phyloP scores from a whole-genome alignment of 2,329 filamentous ascomycete species.

The Parastagonospora nodorum region DNA sequence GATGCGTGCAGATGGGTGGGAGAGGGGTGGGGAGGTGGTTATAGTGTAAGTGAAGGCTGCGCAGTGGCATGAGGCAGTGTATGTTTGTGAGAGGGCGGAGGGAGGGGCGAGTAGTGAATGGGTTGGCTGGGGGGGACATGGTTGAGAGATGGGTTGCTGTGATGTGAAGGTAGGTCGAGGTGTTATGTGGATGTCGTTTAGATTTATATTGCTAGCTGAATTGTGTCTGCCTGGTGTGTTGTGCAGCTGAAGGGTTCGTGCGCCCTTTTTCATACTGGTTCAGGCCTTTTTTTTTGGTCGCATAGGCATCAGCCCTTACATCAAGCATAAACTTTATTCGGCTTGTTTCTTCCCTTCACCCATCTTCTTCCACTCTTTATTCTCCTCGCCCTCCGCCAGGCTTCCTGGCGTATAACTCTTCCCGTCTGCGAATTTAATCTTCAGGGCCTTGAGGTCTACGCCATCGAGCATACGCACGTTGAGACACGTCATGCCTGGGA shows the following conservation, averaged over 20 bases:
- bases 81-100: neutral
- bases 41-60: neutral
- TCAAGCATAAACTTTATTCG: too few relatives aligned
- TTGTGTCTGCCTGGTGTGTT: neutral
- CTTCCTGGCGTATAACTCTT: conserved; percentile 16
- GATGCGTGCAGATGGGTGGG: neutral
- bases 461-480: conserved; percentile 35
- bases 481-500: conserved; percentile 20
- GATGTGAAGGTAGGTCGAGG: neutral
- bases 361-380: neutral
- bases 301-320: too few relatives aligned
- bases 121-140: neutral
- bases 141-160: neutral
- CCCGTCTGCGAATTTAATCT: conserved; percentile 28
- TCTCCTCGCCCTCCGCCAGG: neutral
- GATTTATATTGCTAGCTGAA: neutral
- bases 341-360: neutral
- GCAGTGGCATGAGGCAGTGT: neutral
- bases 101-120: neutral
- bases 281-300: neutral
- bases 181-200: too few relatives aligned
- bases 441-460: conserved; percentile 30
- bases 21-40: neutral
- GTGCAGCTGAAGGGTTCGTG: neutral
- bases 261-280: neutral